Base-by-base conservation (phyloP, 1,284 basidiomycete species). In the Apiotrichum mycotoxinovorans region DNA sequence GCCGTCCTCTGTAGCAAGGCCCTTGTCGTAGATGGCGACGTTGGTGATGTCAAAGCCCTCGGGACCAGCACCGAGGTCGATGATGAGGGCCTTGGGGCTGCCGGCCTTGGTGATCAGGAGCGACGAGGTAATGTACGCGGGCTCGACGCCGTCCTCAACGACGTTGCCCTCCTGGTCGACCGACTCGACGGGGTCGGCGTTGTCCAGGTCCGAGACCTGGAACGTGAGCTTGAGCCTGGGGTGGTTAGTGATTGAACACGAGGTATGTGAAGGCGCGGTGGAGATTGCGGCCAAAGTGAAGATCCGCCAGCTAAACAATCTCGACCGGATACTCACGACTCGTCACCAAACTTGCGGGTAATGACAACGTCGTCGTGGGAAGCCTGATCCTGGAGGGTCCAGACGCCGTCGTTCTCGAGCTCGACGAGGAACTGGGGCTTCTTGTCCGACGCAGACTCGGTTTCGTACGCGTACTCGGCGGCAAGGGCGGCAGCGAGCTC, bases 1-100 rank as follows among this genome's bases (percentile, higher is more conserved):
- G 22, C 86, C 90, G 63, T 91, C 78, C 34, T 87, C 86, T 12
- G 85, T 87, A 17, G 87, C 93, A 35, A 91, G 68, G 65, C 91
- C 87, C 20, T 81, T 78, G 79, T 95, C 96, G 80, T 82, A 95
- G 4, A 91, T 85, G 60, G 95, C 73, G 26, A 74, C 84, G 77
- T 93, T 95, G 76, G 97, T 93, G 61, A 95, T 81, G 33, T 87
- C 79, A 74, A 97, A 92, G 14, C 84, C 79, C 52, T 91, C 91
- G 57, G 93, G 88, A 70, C 92, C 88, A 62, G 84, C 86, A 65
- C 88, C 80, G 61, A 91, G 83, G 70, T 95, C 91, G 58, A 94
- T 79, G 56, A 85, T 86, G 61, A 96, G 72, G 2, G 89, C 85
- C 12, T 88, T 88, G 37, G 81, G 58, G 20, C 56, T 49, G n/a